Evolutionary conservation across 169 alveolate species (phyloP).

Genomic region (Cryptosporidium tyzzeri): DNA sequence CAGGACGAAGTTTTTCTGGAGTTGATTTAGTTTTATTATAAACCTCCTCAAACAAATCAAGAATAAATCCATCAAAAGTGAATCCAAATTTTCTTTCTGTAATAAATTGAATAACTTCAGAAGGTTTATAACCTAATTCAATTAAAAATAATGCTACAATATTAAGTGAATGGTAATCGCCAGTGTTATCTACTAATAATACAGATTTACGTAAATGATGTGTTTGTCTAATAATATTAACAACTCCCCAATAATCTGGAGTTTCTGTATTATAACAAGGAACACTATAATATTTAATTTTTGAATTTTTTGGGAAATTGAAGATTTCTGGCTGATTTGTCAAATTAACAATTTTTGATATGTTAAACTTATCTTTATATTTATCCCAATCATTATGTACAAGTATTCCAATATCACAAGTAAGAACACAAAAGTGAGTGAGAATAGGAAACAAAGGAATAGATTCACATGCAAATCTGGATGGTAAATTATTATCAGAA

Average conservation of each 20-base stretch:
- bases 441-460: constrained; percentile 52
- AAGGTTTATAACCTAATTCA: constrained; percentile 55
- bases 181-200: constrained; percentile 47
- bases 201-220: constrained; percentile 57
- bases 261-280: constrained; percentile 57
- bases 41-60: constrained; percentile 6
- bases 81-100: constrained; percentile 45
- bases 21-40: constrained; percentile 12
- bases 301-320: constrained; percentile 38
- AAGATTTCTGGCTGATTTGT: constrained; percentile 55
- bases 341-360: constrained; percentile 42
- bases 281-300: constrained; percentile 44
- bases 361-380: constrained; percentile 31
- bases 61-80: constrained; percentile 40
- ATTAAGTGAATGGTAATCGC: constrained; percentile 56
- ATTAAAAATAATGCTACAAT: constrained; percentile 47
- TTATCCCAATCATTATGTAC: constrained; percentile 63
- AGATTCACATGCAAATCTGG: constrained; percentile 58
- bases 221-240: constrained; percentile 56
- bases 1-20: constrained; percentile 40
- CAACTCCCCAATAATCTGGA: constrained; percentile 50
- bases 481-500: not conserved
- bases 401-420: constrained; percentile 62
- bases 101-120: constrained; percentile 20
- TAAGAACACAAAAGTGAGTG: constrained; percentile 33